A percentile compares a stretch with the other conserved stretches of the same genome.
Evolutionary conservation across 2,329 filamentous ascomycete genomes (phyloP).

Genomic region (Lizonia empirigonia): DNA sequence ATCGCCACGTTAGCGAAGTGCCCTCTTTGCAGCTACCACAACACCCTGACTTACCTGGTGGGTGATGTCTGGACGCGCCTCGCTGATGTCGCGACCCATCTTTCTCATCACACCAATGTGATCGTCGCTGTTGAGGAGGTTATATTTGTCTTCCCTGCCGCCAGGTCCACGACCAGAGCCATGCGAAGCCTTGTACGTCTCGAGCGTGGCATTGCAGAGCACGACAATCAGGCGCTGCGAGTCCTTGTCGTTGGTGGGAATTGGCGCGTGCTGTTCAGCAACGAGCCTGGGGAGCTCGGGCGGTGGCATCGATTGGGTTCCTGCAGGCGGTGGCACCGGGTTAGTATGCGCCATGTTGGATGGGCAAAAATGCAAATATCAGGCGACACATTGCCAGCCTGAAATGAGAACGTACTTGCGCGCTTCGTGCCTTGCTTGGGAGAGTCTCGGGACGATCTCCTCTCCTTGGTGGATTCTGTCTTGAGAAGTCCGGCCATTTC

Average conservation of each 20-base stretch:
- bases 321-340: constrained; percentile 27
- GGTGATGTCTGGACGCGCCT: constrained; percentile 95
- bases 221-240: constrained; percentile 92
- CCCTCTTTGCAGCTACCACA: constrained; percentile 4
- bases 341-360: constrained; percentile 31
- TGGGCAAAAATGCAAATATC: constrained; percentile 10
- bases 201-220: constrained; percentile 93
- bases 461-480: constrained; percentile 28
- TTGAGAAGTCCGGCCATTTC: constrained; percentile 30
- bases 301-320: constrained; percentile 90
- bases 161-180: constrained; percentile 66
- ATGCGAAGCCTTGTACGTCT: constrained; percentile 92
- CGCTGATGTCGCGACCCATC: constrained; percentile 98
- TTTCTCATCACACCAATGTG: constrained; percentile 99
- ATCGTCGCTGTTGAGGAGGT: constrained; percentile 96
- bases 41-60: constrained; percentile 76
- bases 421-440: constrained; percentile 45
- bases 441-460: constrained; percentile 39
- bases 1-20: constrained; percentile 29
- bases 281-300: constrained; percentile 89
- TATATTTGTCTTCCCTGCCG: constrained; percentile 91
- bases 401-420: constrained; percentile 41
- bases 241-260: constrained; percentile 85
- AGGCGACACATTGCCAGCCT: constrained; percentile 8
- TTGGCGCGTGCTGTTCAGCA: constrained; percentile 87